Percentiles rank a stretch among this genome's conserved stretches.
These are phyloP conservation scores for Aspergillus pseudoterreus DNA, from an alignment of 2,329 filamentous ascomycete genomes.

Conservation along the genomic window DNA sequence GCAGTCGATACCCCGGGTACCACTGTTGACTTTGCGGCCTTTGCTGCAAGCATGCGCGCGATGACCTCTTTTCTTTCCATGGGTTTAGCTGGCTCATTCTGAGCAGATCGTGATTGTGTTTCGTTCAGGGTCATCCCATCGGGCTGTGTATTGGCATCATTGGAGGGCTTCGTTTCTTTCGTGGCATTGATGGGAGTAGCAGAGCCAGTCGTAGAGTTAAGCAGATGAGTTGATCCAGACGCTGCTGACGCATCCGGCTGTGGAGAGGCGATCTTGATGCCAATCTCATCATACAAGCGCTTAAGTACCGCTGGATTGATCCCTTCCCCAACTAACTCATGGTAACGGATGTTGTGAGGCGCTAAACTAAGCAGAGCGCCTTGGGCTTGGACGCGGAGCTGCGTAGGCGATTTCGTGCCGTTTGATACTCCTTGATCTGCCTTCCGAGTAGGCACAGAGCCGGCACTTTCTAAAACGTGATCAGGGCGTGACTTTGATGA, in stretches of 20 bases:
- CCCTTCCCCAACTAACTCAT: constrained; percentile 70
- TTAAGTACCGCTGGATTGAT: constrained; percentile 62
- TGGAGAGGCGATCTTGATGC: constrained; percentile 45
- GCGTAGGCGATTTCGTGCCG: constrained; percentile 27
- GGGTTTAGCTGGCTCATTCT: constrained; percentile 32
- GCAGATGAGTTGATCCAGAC: neutral
- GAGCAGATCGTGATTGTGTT: neutral
- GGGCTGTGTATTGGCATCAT: neutral
- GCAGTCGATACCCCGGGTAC: constrained; percentile 10
- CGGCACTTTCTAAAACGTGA: neutral
- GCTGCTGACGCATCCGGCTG: constrained; percentile 5
- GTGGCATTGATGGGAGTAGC: neutral
- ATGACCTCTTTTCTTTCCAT: constrained; percentile 73
- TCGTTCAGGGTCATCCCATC: neutral
- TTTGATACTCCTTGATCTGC: neutral
- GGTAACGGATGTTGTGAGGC: constrained; percentile 66
- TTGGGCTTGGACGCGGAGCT: constrained; percentile 52
- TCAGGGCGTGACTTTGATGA: neutral
- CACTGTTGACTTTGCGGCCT: constrained; percentile 52
- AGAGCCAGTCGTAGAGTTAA: neutral
- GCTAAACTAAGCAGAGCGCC: constrained; percentile 63
- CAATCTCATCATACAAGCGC: constrained; percentile 65
- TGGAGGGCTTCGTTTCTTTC: neutral
- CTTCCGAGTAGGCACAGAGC: neutral
- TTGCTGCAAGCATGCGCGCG: constrained; percentile 70